phyloP scores from a whole-genome alignment of 2,329 filamentous ascomycete genomes.

The Emericellopsis atlantica region DNA sequence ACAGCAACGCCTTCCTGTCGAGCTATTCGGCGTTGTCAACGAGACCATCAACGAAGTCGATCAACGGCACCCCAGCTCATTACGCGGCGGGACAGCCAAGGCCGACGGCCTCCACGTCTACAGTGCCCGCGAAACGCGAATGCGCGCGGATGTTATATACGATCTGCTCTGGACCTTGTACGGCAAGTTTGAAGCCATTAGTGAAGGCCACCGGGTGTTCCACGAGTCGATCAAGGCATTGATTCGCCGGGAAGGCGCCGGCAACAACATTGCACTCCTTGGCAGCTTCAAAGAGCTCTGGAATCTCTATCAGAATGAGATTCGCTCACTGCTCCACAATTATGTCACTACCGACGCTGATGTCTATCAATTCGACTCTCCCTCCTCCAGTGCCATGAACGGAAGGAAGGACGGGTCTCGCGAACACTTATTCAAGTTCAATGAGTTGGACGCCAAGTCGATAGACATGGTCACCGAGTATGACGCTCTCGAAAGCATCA shows the following conservation, averaged over 20 bases:
- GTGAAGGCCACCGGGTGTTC: constrained; percentile 85
- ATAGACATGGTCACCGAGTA: constrained; percentile 71
- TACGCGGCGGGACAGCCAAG: constrained; percentile 43
- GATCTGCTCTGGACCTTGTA: constrained; percentile 88
- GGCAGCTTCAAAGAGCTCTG: constrained; percentile 93
- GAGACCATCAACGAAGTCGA: constrained; percentile 93
- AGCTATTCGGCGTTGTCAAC: constrained; percentile 86
- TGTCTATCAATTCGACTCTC: constrained; percentile 49
- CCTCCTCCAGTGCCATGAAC: constrained; percentile 32
- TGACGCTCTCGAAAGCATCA: constrained; percentile 79
- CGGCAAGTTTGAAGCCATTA: constrained; percentile 94
- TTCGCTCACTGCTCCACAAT: constrained; percentile 84
- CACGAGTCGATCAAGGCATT: constrained; percentile 87
- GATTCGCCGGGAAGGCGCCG: constrained; percentile 62
- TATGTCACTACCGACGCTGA: constrained; percentile 90
- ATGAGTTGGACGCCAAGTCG: constrained; percentile 72
- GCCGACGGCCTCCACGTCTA: constrained; percentile 48
- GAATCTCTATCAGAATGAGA: constrained; percentile 97
- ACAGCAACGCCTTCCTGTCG: constrained; percentile 85
- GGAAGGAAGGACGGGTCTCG: constrained; percentile 34
- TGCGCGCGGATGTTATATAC: constrained; percentile 74
- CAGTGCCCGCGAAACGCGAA: constrained; percentile 57
- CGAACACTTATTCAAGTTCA: constrained; percentile 71
- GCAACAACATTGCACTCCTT: constrained; percentile 54
- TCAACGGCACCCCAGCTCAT: constrained; percentile 75